These are phyloP conservation scores for Pseudohalonectria lignicola DNA, from an alignment of 2,329 filamentous ascomycete species.

Conservation along the genomic window DNA sequence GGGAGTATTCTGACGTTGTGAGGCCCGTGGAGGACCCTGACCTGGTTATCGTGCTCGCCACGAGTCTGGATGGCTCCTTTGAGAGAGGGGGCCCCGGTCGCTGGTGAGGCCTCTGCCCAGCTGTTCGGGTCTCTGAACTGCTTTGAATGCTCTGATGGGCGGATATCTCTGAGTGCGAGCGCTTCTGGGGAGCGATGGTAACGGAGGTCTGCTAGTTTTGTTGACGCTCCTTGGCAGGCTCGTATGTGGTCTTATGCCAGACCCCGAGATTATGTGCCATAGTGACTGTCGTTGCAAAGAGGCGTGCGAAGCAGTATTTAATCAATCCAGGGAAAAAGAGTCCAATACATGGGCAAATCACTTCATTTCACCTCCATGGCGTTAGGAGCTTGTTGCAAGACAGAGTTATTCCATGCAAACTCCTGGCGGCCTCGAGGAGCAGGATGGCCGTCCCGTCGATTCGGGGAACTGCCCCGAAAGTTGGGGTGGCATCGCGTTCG, in stretches of 20 bases:
- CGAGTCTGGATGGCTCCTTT: slow-evolving; percentile 14
- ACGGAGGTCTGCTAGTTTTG: slow-evolving; percentile 7
- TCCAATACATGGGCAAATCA: not conserved
- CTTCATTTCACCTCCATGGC: no score
- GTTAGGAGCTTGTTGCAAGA: no score
- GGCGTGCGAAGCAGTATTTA: no score
- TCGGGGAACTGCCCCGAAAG: no score
- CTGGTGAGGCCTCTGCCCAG: not conserved
- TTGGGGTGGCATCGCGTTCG: no score
- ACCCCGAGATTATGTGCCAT: slow-evolving; percentile 7
- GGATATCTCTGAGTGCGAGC: slow-evolving; percentile 5
- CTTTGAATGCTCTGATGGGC: not conserved
- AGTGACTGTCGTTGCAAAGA: no score
- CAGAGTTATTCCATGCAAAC: no score
- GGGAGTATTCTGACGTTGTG: slow-evolving; percentile 41
- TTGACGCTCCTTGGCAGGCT: slow-evolving; percentile 9
- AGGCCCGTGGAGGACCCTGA: slow-evolving; percentile 11
- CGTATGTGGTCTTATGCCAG: slow-evolving; percentile 14
- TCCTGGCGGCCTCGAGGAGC: no score
- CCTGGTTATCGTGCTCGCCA: slow-evolving; percentile 35
- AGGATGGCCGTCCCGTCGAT: no score
- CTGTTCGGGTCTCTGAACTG: no score
- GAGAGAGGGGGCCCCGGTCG: not conserved
- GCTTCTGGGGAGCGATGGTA: slow-evolving; percentile 13
- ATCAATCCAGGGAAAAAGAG: not conserved